Evolutionary conservation across 257 asterid species (phyloP).

Genomic region (Perilla frutescens): DNA sequence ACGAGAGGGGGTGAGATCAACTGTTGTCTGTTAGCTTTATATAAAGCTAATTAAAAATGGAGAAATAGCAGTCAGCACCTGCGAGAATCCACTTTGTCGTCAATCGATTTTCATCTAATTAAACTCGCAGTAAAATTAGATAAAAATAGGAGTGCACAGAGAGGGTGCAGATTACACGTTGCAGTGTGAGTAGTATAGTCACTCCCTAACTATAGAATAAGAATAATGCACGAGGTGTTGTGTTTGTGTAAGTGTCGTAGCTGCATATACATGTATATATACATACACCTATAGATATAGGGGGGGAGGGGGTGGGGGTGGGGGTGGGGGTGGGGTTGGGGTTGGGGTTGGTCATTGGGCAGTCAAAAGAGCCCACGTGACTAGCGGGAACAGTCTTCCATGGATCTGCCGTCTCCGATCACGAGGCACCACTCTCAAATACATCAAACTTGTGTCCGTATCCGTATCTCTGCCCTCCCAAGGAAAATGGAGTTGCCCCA

Average conservation of each 20-base stretch:
- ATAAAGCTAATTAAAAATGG: conserved; percentile 48
- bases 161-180: conserved; percentile 14
- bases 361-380: conserved; percentile 98
- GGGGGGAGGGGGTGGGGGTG: not conserved
- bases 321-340: conserved; percentile 30
- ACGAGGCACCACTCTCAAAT: conserved; percentile 65
- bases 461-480: conserved; percentile 54
- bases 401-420: conserved; percentile 97
- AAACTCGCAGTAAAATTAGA: conserved; percentile 43
- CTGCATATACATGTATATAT: conserved; percentile 4
- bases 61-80: conserved; percentile 55
- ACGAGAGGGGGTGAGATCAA: conserved; percentile 20
- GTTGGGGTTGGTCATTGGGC: conserved; percentile 49
- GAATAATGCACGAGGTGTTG: not conserved
- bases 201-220: too few species aligned
- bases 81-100: conserved; percentile 58
- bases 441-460: conserved; percentile 60
- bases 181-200: conserved; percentile 18
- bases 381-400: conserved; percentile 92
- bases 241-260: too few species aligned
- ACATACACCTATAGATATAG: conserved; percentile 24
- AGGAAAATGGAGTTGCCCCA: conserved; percentile 47
- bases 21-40: conserved; percentile 47
- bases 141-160: conserved; percentile 37
- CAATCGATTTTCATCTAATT: conserved; percentile 27